These are phyloP conservation scores for Cryptococcus floricola DNA, from an alignment of 1,284 basidiomycete genomes.

Conservation along the genomic window DNA sequence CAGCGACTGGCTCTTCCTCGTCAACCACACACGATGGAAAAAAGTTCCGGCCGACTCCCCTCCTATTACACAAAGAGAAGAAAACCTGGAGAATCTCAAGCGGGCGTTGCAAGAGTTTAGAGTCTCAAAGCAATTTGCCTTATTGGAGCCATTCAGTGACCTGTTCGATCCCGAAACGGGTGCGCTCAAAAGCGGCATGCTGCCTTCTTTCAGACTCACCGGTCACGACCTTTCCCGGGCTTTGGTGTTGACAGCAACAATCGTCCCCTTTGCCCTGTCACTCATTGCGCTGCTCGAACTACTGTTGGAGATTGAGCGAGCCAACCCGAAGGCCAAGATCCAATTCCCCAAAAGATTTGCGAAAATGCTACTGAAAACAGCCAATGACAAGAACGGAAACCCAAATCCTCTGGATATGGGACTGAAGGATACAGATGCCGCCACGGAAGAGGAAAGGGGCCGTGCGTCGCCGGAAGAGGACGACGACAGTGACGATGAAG, in stretches of 20 bases:
- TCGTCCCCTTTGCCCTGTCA: constrained; percentile 39
- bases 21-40: constrained; percentile 56
- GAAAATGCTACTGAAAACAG: constrained; percentile 43
- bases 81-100: constrained; percentile 46
- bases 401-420: constrained; percentile 38
- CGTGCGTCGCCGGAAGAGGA: constrained; percentile 9
- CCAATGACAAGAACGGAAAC: constrained; percentile 22
- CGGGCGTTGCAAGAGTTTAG: constrained; percentile 51
- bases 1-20: constrained; percentile 48
- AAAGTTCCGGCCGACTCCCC: constrained; percentile 24
- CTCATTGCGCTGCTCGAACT: constrained; percentile 43
- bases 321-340: constrained; percentile 43
- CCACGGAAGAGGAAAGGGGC: constrained; percentile 3
- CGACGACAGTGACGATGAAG: constrained; percentile 14
- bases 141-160: constrained; percentile 55
- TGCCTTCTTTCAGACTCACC: constrained; percentile 13
- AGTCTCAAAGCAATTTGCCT: constrained; percentile 46
- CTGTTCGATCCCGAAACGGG: constrained; percentile 46
- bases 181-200: constrained; percentile 20
- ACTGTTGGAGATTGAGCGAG: constrained; percentile 40
- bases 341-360: constrained; percentile 51
- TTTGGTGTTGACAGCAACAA: constrained; percentile 49
- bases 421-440: constrained; percentile 7
- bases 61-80: constrained; percentile 46
- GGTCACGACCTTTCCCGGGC: constrained; percentile 49